Evolutionary conservation across 169 alveolate genomes (phyloP).

Genomic region (Plasmodium yoelii): DNA sequence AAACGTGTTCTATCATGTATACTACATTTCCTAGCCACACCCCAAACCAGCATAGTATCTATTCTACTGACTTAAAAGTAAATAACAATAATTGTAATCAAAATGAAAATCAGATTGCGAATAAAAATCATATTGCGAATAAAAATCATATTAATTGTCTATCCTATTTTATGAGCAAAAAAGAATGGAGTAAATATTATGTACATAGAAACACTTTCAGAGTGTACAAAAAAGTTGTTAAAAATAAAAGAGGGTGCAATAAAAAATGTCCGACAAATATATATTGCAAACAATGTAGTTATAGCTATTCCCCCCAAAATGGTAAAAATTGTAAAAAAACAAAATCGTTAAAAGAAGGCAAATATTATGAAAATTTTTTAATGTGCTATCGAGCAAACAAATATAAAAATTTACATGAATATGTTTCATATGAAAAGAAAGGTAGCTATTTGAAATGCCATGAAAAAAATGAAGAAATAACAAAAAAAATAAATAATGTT

Average conservation of each 20-base stretch:
- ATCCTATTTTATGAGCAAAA: slow-evolving; percentile 11
- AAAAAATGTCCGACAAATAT: neutral
- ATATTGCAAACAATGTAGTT: neutral
- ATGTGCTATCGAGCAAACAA: slow-evolving; percentile 28
- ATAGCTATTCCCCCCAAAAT: neutral
- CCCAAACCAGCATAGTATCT: neutral
- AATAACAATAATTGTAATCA: neutral
- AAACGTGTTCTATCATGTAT: slow-evolving; percentile 3
- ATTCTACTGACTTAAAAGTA: neutral
- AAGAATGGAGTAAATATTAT: slow-evolving; percentile 34
- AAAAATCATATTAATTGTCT: slow-evolving; percentile 29
- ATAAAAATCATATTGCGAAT: neutral
- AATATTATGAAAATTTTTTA: slow-evolving; percentile 52
- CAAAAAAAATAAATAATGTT: neutral
- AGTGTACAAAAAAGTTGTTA: neutral
- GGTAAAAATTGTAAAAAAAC: neutral
- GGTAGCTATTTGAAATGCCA: neutral
- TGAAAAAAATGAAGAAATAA: neutral
- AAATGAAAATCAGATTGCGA: neutral
- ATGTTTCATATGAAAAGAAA: slow-evolving; percentile 16
- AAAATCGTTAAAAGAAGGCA: neutral
- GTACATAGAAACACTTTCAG: slow-evolving; percentile 45
- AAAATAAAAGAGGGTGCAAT: neutral
- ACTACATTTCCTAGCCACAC: slow-evolving; percentile 1
- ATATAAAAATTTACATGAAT: slow-evolving; percentile 47